Evolutionary conservation across 228 moss, liverwort and hornwort species (phyloP), one percentile per base, ranked within the genome.

Genomic region (Sphagnum fallax): DNA sequence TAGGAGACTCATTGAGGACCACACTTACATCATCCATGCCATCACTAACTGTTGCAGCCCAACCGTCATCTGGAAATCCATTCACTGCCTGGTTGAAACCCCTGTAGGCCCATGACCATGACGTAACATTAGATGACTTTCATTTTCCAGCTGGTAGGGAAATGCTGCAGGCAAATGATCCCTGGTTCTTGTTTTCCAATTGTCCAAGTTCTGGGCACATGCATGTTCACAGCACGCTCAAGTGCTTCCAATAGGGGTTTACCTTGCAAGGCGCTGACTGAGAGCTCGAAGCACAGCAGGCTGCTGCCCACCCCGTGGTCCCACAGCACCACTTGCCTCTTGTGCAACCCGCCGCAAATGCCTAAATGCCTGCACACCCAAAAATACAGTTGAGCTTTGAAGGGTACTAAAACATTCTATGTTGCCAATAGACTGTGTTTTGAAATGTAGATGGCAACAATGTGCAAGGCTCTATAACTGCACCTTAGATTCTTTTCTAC

Each of bases 81-180:
- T 88, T 91, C 4, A 91, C 90, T 60, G 90, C 90, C 64, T 91
- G 81, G 47, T 91, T 91, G 76, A 91, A 91, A 4, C 90, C 90
- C 75, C 88, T 90, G 85, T 66, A 55, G 15, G 9, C 8, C 55
- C 55, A 55, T 32, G 32, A 32, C 2, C 32, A 32, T 32, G 32
- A 32, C 2, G 32, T 32, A 32, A 32, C 32, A 32, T 32, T 32
- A 32, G 32, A 32, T 1, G 2, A 32, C 32, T 32, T 32, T 32
- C 32, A 32, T 32, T 32, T 32, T 32, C 32, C 32, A 32, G 32
- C 32, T 32, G 32, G 32, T 32, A 32, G 32, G 32, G 32, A 32
- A 32, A 32, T 32, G 32, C 32, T 32, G 32, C 32, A 32, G 2
- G 32, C 32, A 32, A 32, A 32, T 32, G 2, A 32, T 32, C 32